Evolutionary conservation across 2,329 filamentous ascomycete genomes (phyloP), one percentile per base, ranked within the genome.

Genomic region (Colletotrichum phormii): DNA sequence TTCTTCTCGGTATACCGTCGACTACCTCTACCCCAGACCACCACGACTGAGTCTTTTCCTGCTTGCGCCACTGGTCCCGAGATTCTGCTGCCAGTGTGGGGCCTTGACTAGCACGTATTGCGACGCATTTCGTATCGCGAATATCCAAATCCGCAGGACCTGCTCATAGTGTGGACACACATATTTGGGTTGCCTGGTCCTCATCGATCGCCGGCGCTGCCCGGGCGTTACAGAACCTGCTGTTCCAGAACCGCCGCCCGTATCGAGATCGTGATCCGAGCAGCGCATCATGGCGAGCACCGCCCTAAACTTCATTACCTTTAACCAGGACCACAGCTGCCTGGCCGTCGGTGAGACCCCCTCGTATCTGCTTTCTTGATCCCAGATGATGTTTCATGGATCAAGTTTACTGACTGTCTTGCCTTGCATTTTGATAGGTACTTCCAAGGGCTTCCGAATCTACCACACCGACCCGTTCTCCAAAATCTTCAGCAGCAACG

Each of bases 321-420:
- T 98, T 85, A 99, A 99, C 84, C 97, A 99, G 87, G 97, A 99
- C 87, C 95, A 98, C 86, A 97, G 94, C 89, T 96, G 96, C 83
- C 89, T 99, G 76, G 96, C 96, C 86, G 95, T 99, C 78, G 96
- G 95, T 95, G 92, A 49, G 84, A 69, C 26, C 35, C 65, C 65
- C 37, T 64, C 22, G n/a, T 33, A 15, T 42, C 35, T 22, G 35
- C 31, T 35, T 67, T 61, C 58, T 15, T 70, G 31, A 26, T 29
- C 49, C 7, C 42, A 49, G 18, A 49, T 15, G 8, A 18, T 9
- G 18, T 64, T 31, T 29, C 51, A 46, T 22, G 59, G 37, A 63
- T 65, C 66, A 60, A 67, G 31, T 64, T 64, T 33, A 61, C 54
- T 67, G 35, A 72, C 37, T 64, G 5, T 53, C 72, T 24, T n/a